Evolutionary conservation across 306 rosid species (phyloP).

Genomic region (Inga laurina): DNA sequence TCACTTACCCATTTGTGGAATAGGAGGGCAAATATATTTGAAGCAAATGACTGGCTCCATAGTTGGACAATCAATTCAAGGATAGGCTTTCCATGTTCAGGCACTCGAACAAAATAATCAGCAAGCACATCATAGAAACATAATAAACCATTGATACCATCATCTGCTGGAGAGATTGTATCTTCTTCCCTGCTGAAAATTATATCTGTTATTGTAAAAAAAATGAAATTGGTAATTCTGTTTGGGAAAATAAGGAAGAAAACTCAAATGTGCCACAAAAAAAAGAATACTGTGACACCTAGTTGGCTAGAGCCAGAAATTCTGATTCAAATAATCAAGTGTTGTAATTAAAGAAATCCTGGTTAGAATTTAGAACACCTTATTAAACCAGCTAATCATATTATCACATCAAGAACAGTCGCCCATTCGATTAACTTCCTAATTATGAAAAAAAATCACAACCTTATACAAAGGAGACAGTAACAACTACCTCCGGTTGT

Average conservation of each 20-base stretch:
- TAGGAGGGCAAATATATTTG: constrained; percentile 82
- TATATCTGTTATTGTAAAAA: constrained; percentile 57
- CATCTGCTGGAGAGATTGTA: constrained; percentile 61
- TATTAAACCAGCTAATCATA: constrained; percentile 6
- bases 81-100: constrained; percentile 81
- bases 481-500: background rate
- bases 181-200: constrained; percentile 77
- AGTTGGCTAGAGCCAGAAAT: background rate
- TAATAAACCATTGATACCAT: constrained; percentile 47
- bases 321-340: constrained; percentile 10
- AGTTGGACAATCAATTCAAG: constrained; percentile 88
- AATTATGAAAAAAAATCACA: background rate
- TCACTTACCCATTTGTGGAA: constrained; percentile 94
- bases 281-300: background rate
- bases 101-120: constrained; percentile 73
- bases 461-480: constrained; percentile 15
- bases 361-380: background rate
- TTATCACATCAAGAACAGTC: background rate
- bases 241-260: constrained; percentile 8
- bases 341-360: background rate
- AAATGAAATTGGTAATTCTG: constrained; percentile 18
- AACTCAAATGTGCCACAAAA: background rate
- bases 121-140: constrained; percentile 94
- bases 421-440: background rate
- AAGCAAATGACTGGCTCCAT: constrained; percentile 98